These are phyloP conservation scores for Monilinia fructigena DNA, from an alignment of 2,329 filamentous ascomycete genomes.

Conservation along the genomic window DNA sequence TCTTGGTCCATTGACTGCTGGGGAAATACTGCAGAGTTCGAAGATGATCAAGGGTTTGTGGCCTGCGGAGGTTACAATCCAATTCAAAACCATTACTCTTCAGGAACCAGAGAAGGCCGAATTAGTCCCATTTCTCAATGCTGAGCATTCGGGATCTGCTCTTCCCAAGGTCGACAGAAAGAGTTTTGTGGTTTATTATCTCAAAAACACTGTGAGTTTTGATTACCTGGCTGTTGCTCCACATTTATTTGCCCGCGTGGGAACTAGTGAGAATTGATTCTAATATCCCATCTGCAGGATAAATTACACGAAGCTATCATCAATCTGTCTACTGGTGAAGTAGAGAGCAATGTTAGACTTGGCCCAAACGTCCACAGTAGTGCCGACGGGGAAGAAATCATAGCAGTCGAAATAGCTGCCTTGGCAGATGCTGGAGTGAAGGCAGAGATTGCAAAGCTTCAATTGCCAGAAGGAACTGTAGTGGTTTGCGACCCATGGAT, in stretches of 20 bases:
- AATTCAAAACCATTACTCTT: conserved; percentile 64
- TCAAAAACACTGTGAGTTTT: conserved; percentile 55
- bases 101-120: conserved; percentile 55
- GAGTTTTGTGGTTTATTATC: conserved; percentile 58
- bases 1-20: conserved; percentile 56
- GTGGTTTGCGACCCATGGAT: conserved; percentile 65
- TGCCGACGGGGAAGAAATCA: conserved; percentile 59
- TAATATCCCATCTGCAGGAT: conserved; percentile 44
- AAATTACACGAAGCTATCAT: conserved; percentile 61
- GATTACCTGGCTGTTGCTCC: neutral
- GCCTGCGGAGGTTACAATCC: conserved; percentile 54
- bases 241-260: neutral
- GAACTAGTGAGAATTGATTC: neutral
- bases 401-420: conserved; percentile 55
- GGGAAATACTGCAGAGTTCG: conserved; percentile 55
- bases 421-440: conserved; percentile 56
- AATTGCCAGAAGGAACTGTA: conserved; percentile 58
- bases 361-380: conserved; percentile 58
- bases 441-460: conserved; percentile 59
- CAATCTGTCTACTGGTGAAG: conserved; percentile 50
- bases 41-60: conserved; percentile 52
- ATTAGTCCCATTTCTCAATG: conserved; percentile 51
- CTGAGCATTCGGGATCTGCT: conserved; percentile 46
- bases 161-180: conserved; percentile 48
- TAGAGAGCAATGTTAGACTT: conserved; percentile 59